Evolutionary conservation across 2,329 filamentous ascomycete genomes (phyloP).

Genomic region (Lasiodiplodia sp.): DNA sequence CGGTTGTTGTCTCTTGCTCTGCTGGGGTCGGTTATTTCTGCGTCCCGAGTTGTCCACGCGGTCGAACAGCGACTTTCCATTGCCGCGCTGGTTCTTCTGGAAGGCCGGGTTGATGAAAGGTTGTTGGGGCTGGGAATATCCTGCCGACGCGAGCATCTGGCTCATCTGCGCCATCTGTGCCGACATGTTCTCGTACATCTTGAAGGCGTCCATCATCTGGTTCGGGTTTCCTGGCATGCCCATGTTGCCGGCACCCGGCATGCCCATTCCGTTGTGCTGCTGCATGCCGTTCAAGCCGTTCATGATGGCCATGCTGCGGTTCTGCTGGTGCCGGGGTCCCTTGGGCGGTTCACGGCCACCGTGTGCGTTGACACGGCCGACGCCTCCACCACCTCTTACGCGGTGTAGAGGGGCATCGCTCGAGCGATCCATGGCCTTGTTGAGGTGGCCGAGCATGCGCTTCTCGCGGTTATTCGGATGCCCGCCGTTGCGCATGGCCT

Average conservation of each 20-base stretch:
- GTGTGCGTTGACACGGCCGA: conserved; percentile 83
- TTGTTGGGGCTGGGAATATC: conserved; percentile 71
- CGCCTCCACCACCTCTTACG: conserved; percentile 73
- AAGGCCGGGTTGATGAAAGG: conserved; percentile 59
- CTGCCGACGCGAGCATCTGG: conserved; percentile 79
- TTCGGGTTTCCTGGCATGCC: conserved; percentile 13
- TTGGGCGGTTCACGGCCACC: conserved; percentile 70
- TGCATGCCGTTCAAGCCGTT: conserved; percentile 56
- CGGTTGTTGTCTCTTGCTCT: conserved; percentile 52
- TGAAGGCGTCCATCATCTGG: conserved; percentile 28
- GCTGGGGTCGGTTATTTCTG: conserved; percentile 56
- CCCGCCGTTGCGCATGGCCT: conserved; percentile 86
- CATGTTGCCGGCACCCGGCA: conserved; percentile 21
- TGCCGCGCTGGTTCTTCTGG: conserved; percentile 44
- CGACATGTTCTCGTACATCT: conserved; percentile 47
- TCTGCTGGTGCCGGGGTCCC: conserved; percentile 66
- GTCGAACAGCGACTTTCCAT: conserved; percentile 72
- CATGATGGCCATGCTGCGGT: conserved; percentile 32
- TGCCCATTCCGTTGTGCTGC: conserved; percentile 55
- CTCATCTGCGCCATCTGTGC: conserved; percentile 70
- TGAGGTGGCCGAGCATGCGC: conserved; percentile 84
- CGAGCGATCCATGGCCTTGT: conserved; percentile 80
- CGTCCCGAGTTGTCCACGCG: conserved; percentile 61
- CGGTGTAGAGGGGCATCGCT: conserved; percentile 81
- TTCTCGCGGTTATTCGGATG: conserved; percentile 69